Evolutionary conservation across 371 early-diverging fungal species (phyloP).

Genomic region (Thermomucor indicae-seudaticae): DNA sequence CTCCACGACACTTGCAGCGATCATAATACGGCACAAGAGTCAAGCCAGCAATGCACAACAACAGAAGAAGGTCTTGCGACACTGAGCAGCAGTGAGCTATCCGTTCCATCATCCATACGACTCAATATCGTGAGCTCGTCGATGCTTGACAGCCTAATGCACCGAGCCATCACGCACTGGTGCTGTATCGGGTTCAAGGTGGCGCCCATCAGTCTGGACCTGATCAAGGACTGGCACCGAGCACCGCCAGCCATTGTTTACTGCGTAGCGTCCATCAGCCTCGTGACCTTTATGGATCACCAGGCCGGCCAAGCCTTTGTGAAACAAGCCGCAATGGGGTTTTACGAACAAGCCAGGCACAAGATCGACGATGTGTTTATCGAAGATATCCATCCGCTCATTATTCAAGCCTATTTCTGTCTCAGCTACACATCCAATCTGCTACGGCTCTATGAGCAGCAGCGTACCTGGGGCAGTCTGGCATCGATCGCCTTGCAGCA

Average conservation of each 20-base stretch:
- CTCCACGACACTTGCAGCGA: too few relatives aligned
- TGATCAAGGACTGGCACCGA: slow-evolving; percentile 13
- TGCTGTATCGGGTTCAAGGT: slow-evolving; percentile 33
- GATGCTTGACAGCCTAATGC: slow-evolving; percentile 19
- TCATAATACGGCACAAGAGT: too few relatives aligned
- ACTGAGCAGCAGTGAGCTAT: slow-evolving; percentile 2
- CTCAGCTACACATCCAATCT: slow-evolving; percentile 30
- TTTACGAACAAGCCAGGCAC: slow-evolving; percentile 25
- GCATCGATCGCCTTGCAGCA: slow-evolving; percentile 23
- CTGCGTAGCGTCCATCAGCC: slow-evolving; percentile 21
- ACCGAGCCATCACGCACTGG: slow-evolving; percentile 16
- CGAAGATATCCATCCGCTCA: slow-evolving; percentile 16
- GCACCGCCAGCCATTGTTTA: slow-evolving; percentile 23
- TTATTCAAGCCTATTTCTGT: slow-evolving; percentile 24
- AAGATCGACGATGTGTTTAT: slow-evolving; percentile 26
- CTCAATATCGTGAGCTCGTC: slow-evolving; percentile 9
- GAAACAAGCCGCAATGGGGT: slow-evolving; percentile 19
- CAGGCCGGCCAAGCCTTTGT: slow-evolving; percentile 11
- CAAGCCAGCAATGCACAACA: too few relatives aligned
- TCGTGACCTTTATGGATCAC: slow-evolving; percentile 23
- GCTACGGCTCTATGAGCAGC: slow-evolving; percentile 22
- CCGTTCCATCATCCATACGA: slow-evolving; percentile 7
- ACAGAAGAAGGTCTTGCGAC: slow-evolving; percentile 5
- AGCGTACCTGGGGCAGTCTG: slow-evolving; percentile 24
- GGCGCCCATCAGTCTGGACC: slow-evolving; percentile 17